Evolutionary conservation across 148 eudicot genomes (phyloP).

Genomic region (Camellia granthamiana): DNA sequence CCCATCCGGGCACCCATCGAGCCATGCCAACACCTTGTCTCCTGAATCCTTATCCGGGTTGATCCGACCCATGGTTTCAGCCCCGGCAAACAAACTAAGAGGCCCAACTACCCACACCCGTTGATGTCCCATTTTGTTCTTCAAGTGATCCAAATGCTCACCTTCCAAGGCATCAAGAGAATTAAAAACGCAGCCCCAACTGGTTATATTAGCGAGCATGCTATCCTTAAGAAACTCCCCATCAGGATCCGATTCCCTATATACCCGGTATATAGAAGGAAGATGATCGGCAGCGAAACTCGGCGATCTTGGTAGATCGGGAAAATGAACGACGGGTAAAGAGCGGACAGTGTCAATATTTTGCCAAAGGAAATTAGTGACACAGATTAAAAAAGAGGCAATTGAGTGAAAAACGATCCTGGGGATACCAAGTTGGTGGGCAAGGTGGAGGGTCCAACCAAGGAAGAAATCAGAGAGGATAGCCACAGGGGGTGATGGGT

Average conservation of each 20-base stretch:
- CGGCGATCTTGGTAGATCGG: slow-evolving; percentile 44
- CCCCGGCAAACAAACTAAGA: slow-evolving; percentile 24
- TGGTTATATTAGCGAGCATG: slow-evolving; percentile 36
- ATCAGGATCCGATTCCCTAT: slow-evolving; percentile 32
- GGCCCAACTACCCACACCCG: slow-evolving; percentile 54
- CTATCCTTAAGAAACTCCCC: slow-evolving; percentile 18
- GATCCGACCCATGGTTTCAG: slow-evolving; percentile 16
- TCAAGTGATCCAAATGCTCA: slow-evolving; percentile 37
- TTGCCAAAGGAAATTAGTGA: slow-evolving; percentile 16
- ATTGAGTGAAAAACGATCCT: slow-evolving; percentile 46
- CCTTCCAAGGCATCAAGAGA: slow-evolving; percentile 42
- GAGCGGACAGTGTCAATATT: slow-evolving; percentile 14
- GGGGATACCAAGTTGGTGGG: slow-evolving; percentile 38
- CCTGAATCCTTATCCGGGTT: slow-evolving; percentile 8
- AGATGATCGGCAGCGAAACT: slow-evolving; percentile 32
- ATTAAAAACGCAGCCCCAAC: slow-evolving; percentile 48
- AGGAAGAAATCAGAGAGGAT: slow-evolving; percentile 67
- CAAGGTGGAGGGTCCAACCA: slow-evolving; percentile 55
- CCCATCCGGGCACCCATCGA: slow-evolving; percentile 47
- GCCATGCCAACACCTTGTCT: slow-evolving; percentile 39
- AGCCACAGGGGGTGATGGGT: slow-evolving; percentile 48
- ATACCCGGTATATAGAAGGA: slow-evolving; percentile 39
- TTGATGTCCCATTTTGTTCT: slow-evolving; percentile 22
- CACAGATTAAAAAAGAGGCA: slow-evolving; percentile 20
- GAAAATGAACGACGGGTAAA: slow-evolving; percentile 18